Evolutionary conservation across 768 basidiomycete species (phyloP).

Genomic region (Chalciporus pseudorubinellus): DNA sequence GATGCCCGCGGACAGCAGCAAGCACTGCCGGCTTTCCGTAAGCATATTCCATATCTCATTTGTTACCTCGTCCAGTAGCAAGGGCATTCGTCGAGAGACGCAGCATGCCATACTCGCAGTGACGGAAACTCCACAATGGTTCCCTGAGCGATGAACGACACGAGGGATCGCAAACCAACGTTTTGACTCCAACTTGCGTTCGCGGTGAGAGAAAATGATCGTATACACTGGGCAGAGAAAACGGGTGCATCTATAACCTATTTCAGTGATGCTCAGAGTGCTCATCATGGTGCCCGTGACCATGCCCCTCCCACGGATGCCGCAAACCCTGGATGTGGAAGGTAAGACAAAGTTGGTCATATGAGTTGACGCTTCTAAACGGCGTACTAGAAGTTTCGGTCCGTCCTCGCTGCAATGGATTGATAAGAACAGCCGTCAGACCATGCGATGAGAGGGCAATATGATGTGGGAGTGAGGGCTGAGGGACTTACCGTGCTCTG

Average conservation of each 20-base stretch:
- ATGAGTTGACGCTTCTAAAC: background rate
- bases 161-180: too few relatives aligned
- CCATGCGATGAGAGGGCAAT: background rate
- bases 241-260: constrained; percentile 10
- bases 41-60: too few relatives aligned
- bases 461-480: background rate
- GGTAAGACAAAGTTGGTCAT: background rate
- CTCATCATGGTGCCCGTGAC: constrained; percentile 41
- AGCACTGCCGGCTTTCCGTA: too few relatives aligned
- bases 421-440: background rate
- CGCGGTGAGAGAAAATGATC: background rate
- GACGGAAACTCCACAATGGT: background rate
- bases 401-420: constrained; percentile 61
- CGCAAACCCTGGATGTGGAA: constrained; percentile 46
- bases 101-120: too few relatives aligned
- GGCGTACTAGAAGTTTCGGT: constrained; percentile 61
- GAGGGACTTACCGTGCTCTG: constrained; percentile 73
- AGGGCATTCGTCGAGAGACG: too few relatives aligned
- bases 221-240: constrained; percentile 11
- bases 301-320: constrained; percentile 67
- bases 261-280: constrained; percentile 40
- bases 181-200: background rate
- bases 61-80: too few relatives aligned
- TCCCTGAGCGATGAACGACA: background rate
- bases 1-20: too few relatives aligned